Evolutionary conservation across 805 yeast genomes (phyloP).

Genomic region (Spathaspora gorwiae): DNA sequence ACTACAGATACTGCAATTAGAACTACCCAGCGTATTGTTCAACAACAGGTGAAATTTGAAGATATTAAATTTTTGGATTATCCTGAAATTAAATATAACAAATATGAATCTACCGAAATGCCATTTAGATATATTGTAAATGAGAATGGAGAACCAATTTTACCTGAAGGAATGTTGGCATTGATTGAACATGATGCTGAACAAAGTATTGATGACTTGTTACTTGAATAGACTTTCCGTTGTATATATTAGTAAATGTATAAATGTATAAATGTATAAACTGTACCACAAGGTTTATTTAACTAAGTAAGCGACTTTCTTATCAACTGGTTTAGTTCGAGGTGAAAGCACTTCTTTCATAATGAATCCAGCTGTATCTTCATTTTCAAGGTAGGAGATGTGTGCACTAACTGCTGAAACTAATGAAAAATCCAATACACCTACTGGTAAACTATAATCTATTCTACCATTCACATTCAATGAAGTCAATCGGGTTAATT

Average conservation of each 20-base stretch:
- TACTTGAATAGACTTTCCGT: conserved; percentile 24
- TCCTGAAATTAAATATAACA: conserved; percentile 86
- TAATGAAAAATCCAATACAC: conserved; percentile 73
- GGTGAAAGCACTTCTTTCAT: conserved; percentile 49
- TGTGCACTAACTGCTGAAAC: conserved; percentile 85
- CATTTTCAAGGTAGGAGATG: conserved; percentile 81
- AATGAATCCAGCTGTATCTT: conserved; percentile 76
- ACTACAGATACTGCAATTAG: conserved; percentile 97
- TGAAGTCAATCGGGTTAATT: conserved; percentile 31
- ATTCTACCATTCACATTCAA: conserved; percentile 73
- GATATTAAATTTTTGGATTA: conserved; percentile 83
- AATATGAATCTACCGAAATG: conserved; percentile 94
- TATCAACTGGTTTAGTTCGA: conserved; percentile 17
- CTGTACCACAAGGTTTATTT: not conserved
- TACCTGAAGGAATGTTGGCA: conserved; percentile 89
- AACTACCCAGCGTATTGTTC: conserved; percentile 78
- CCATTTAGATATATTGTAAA: conserved; percentile 88
- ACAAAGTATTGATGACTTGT: conserved; percentile 71
- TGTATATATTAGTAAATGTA: not conserved
- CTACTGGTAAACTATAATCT: conserved; percentile 76
- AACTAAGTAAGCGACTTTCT: conserved; percentile 24
- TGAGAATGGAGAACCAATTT: conserved; percentile 61
- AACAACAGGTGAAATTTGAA: conserved; percentile 53
- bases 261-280: conserved; percentile 1
- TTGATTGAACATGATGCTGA: conserved; percentile 83